Base-by-base conservation (phyloP, 495 filamentous ascomycete species). In the Tetracladium setigerum region DNA sequence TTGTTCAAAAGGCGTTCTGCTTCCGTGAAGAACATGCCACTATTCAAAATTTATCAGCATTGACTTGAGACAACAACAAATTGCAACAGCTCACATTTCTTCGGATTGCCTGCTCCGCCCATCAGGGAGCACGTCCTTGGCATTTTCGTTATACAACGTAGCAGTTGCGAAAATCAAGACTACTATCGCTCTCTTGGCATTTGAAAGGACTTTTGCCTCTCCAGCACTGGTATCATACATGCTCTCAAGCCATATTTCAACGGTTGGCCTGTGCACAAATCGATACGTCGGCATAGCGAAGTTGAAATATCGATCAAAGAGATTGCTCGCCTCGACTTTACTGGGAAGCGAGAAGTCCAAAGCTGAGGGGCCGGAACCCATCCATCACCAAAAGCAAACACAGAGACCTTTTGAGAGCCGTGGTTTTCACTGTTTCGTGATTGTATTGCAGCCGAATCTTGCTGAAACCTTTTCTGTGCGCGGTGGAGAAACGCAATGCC, bases 231-330 rank as follows among this genome's bases (percentile, higher is more conserved):
- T 38, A 27, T 44, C 34, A 14, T 22, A 14, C 44, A 38, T 39
- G 1, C 32, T 55, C 9, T 60, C 63, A 13, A 53, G 46, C 54
- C 60, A 58, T 8, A 24, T 41, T 41, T 62, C 59, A 17, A 67
- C 53, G 0, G 64, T 62, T 5, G 59, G 62, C 5, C 62, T 48
- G 44, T 69, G 66, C 9, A 69, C 43, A 41, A 66, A 69, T 13
- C 66, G 51, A 40, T 67, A 55, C 0, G 60, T 67, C 2, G 66
- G 61, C 11, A 55, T 54, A 15, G 66, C 63, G 50, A 66, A 69
- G 14, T 64, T 60, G 44, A 69, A 69, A 38, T 67, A 69, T 38
- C 56, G 47, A 30, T 52, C 32, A 12, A 65, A 15, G 11, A 65
- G 32, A 31, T 52, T 36, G 12, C 58, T 16, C n/a, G 58, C 56